phyloP scores from a whole-genome alignment of 768 basidiomycete genomes.

The Cystobasidiopsis lactophilus region DNA sequence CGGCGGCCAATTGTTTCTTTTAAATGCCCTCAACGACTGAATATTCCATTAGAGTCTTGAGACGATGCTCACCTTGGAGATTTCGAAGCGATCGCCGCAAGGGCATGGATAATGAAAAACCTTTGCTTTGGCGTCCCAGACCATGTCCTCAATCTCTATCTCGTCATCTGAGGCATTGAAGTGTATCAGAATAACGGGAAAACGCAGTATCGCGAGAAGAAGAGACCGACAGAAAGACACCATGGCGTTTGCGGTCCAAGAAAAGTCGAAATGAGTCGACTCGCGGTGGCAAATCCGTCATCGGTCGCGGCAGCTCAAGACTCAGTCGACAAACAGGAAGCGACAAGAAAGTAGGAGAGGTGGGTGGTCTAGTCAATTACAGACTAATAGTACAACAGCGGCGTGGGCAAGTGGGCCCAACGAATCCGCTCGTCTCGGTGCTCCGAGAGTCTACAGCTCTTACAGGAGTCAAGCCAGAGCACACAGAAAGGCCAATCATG shows the following conservation, averaged over 20 bases:
- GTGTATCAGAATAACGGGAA: neutral
- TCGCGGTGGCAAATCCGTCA: too few species aligned
- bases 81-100: conserved; percentile 95
- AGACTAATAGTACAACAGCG: too few species aligned
- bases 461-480: too few species aligned
- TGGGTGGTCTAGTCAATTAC: too few species aligned
- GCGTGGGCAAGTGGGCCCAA: too few species aligned
- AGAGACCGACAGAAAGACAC: neutral
- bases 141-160: conserved; percentile 91
- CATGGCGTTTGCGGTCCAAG: neutral
- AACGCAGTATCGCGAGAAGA: neutral
- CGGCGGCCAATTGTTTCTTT: conserved; percentile 57
- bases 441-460: too few species aligned
- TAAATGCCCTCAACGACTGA: neutral
- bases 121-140: conserved; percentile 55
- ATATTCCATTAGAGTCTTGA: neutral
- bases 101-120: conserved; percentile 95
- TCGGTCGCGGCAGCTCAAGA: too few species aligned
- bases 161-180: conserved; percentile 41
- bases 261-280: too few species aligned
- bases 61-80: conserved; percentile 26
- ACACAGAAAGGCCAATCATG: too few species aligned
- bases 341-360: too few species aligned
- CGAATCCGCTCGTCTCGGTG: too few species aligned
- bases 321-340: too few species aligned